Base-by-base conservation (phyloP, 306 rosid genomes). In the Pueraria montana region DNA sequence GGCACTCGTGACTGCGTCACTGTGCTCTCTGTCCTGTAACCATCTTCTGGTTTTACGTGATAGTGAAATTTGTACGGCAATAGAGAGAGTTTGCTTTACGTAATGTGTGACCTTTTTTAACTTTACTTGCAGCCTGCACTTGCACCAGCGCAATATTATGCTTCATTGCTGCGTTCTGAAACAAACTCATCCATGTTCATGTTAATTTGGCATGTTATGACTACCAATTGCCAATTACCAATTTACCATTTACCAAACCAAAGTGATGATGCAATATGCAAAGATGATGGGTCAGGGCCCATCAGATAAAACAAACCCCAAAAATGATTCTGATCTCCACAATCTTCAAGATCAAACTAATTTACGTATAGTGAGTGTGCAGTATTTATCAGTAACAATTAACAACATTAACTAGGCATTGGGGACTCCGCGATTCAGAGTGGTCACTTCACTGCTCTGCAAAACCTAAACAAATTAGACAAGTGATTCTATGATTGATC, bases 31-130 rank as follows among this genome's bases (percentile, higher is more conserved):
- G 70, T 64, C 59, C 73, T 30, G 84, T 30, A 58, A 74, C 80
- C 13, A 79, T 74, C 76, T 67, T 53, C 45, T 32, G 79, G 76
- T 24, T 18, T 71, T 67, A 75, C 80, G 83, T 75, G 85, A 69
- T 45, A 12, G 36, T 49, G 49, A 72, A 17, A 0, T 71, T 75
- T 1, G 83, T 76, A 80, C 74, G 59, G 66, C 42, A 71, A 58
- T 34, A 13, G 34, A 30, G 4, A 8, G 78, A 42, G 63, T 52
- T 80, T 80, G 75, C 86, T 81, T 87, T 63, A 74, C 90, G 90
- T 83, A 74, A 76, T 48, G 80, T 65, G 45, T 30, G 53, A 83
- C 79, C 74, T 34, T 30, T 34, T 30, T 32, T 64, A 32, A 30
- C 71, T 17, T 64, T 34, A 30, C 71, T 56, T 38, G 11, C 32